A percentile compares a stretch with the other conserved stretches of the same genome.
phyloP scores from a whole-genome alignment of 129 eudicot species.

The Chrysanthemum makinoi region DNA sequence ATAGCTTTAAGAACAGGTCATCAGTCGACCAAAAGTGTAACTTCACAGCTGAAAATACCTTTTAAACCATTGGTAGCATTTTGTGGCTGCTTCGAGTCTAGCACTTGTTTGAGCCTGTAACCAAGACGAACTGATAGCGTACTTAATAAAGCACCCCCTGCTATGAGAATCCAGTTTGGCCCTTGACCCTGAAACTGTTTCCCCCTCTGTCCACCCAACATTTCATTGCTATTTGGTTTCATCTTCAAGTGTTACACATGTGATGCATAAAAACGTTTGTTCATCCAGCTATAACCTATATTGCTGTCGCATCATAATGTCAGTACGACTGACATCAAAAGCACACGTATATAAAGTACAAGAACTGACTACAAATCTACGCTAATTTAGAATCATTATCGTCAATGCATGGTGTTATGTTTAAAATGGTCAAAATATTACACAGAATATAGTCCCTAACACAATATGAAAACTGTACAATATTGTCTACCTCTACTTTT shows the following conservation, averaged over 20 bases:
- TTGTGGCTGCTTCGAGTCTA: constrained; percentile 56
- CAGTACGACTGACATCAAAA: constrained; percentile 4
- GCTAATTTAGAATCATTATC: too few species aligned
- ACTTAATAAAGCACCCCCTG: constrained; percentile 93
- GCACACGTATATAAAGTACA: not conserved
- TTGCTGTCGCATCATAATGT: constrained; percentile 22
- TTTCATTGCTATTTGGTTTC: constrained; percentile 62
- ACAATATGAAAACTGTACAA: too few species aligned
- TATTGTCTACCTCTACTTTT: too few species aligned
- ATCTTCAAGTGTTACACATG: constrained; percentile 34
- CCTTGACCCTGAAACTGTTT: constrained; percentile 60
- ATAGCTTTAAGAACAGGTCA: not conserved
- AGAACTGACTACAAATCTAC: too few species aligned
- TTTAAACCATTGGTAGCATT: constrained; percentile 38
- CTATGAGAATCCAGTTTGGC: constrained; percentile 92
- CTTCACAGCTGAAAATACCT: constrained; percentile 38
- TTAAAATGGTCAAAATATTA: too few species aligned
- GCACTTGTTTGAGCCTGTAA: constrained; percentile 75
- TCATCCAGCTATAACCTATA: constrained; percentile 37
- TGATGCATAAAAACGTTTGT: constrained; percentile 17
- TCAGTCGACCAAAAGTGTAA: not conserved
- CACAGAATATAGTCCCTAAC: too few species aligned
- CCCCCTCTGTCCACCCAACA: constrained; percentile 49
- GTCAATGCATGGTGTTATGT: too few species aligned
- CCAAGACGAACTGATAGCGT: constrained; percentile 87